Evolutionary conservation across 2,329 filamentous ascomycete species (phyloP).

Genomic region (Fusarium irregulare): DNA sequence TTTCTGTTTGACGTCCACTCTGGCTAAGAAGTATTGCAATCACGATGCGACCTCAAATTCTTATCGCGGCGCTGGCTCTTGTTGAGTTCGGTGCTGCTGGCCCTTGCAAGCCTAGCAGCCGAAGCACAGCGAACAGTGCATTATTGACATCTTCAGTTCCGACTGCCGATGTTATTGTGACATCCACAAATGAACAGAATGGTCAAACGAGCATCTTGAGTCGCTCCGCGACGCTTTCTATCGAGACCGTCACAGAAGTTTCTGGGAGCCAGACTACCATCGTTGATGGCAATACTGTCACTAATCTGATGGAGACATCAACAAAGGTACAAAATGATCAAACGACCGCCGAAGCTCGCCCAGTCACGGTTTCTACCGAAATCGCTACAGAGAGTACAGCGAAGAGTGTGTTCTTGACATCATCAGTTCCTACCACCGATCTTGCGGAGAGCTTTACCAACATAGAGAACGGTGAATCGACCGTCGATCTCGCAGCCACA

Average conservation of each 20-base stretch:
- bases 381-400: background rate
- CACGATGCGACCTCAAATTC: background rate
- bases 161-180: background rate
- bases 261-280: no score
- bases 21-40: no score
- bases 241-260: no score
- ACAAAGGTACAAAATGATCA: background rate
- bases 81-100: background rate
- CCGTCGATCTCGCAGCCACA: background rate
- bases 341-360: no score
- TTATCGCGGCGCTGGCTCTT: background rate
- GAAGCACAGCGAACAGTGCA: background rate
- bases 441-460: background rate
- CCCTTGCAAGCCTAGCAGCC: background rate
- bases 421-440: background rate
- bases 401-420: background rate
- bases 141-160: background rate
- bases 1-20: rapidly evolving
- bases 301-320: background rate
- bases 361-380: no score
- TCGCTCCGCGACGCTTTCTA: no score
- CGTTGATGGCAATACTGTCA: no score
- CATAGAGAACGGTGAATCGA: rapidly evolving
- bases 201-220: no score
- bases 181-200: background rate